Evolutionary conservation across 2,329 filamentous ascomycete species (phyloP), one percentile per base, ranked within the genome.

Genomic region (Ceratocystis harringtonii): DNA sequence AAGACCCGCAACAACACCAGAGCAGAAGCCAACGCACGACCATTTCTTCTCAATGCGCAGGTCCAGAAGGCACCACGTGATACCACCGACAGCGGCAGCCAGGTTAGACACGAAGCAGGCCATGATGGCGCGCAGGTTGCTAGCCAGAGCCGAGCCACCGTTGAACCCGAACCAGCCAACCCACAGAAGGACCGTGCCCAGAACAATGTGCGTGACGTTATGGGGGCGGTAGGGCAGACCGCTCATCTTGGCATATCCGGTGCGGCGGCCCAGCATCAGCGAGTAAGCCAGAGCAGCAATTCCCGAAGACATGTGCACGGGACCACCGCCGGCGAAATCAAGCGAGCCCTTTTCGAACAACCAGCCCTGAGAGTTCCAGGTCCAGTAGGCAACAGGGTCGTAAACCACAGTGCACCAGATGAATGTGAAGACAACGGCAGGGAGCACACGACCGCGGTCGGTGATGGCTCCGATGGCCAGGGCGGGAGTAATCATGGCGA

Each of bases 141-240:
- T 88, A 67, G 83, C 81, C 55, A 95, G 80, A 1, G 90, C 92
- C 2, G 87, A 83, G 68, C 92, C 92, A 64, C 89, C 91, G 75
- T 96, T 96, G 83, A 96, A 96, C 61, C 92, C 92, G 73, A 96
- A 94, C 92, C 91, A 96, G 67, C 92, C 91, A 58, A 96, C 89
- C 92, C 92, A 96, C 62, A 96, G 81, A 75, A 87, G 82, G 30
- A 86, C 81, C 3, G 88, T 89, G 25, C 88, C 87, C 60, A 90
- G 79, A 61, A 89, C 84, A 69, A 90, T 84, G 70, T 88, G 80
- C 66, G 86, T 88, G 57, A 88, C 85, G 72, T 88, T 90, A 75
- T 90, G 87, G 7, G 87, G 86, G 41, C 83, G 81, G 77, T 87
- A 87, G 3, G 84, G 83, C 2, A 85, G 81, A 57, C 84, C 81